Base-by-base conservation (phyloP, 106 monocot genomes). In the Apostasia ramifera region DNA sequence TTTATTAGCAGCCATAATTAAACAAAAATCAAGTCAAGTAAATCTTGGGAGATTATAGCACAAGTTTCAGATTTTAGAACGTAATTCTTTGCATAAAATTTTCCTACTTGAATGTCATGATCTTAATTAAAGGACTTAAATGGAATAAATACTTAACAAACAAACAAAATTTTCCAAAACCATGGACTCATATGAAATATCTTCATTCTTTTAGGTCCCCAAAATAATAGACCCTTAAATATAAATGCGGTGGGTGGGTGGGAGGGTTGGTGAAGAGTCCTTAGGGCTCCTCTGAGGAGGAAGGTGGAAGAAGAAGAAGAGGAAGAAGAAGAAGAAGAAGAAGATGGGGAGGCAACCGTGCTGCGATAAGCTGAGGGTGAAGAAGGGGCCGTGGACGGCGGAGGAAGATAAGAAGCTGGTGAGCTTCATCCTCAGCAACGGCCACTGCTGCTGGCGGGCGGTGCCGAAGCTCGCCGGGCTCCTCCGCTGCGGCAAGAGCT, bases 401-500 rank as follows among this genome's bases (percentile, higher is more conserved):
- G 89, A 85, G 77, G 89, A 90, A 63, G 89, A 90, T 66, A 83
- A 60, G 67, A 90, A 90, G 80, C 78, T 90, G 38, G 76, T 83
- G 38, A 66, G 53, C 74, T 90, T 90, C 78, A 83, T 90, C 46
- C 80, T 90, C 43, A 58, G 59, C 75, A 85, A 83, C 53, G 89
- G 89, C 45, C 86, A 75, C 50, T 87, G 86, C 75, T 84, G 86
- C 66, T 91, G 91, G 91, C 55, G 91, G 44, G 74, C 77, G 6
- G 91, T 91, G 50, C 91, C 91, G 43, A 87, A 87, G 84, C 83
- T 91, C 39, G 86, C 91, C 2, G 90, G 90, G 1, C 78, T 91
- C 37, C 69, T 70, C 66, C 74, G 91, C 37, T 91, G 91, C 70
- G 91, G 91, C 39, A 70, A 70, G 58, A 70, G 70, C 47, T 70